Base-by-base conservation (phyloP, 768 basidiomycete species). In the Fomitopsis pulvina region DNA sequence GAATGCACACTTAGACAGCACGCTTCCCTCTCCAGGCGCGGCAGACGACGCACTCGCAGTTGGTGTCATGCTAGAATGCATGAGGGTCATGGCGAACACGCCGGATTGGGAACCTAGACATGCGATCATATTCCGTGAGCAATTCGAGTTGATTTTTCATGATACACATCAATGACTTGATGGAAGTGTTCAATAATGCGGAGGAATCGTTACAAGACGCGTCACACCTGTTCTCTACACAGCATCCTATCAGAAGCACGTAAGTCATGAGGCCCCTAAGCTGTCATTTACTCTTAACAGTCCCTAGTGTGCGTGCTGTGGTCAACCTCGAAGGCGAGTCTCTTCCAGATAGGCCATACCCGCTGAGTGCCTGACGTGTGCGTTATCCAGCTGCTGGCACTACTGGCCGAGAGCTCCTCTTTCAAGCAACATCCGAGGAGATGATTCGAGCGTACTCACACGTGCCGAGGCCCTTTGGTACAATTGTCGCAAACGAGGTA, bases 201-300 rank as follows among this genome's bases (percentile, higher is more conserved):
- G 94, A 98, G 66, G 94, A 98, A 63, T 91, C 87, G 1, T 69
- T 98, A 26, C 95, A 97, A 65, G 95, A 97, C 61, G 93, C 87
- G 0, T 93, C 91, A 0, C 94, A 98, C 67, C 72, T 96, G 3
- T 98, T 85, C 65, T 84, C 92, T 5, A 96, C 92, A 0, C 92
- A 95, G 60, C 92, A 96, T 63, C 81, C 80, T 14, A 74, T 74
- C 51, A 83, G 80, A 25, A 63, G 74, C 9, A 87, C 83, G 88
- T 87, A 48, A 58, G 84, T 71, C 28, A 22, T 14, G 12, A 24
- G 29, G 41, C n/a, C 26, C 32, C 10, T 51, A n/a, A 47, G 24
- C 54, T 42, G 41, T 16, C 18, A 46, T 30, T 16, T 38, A 21
- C 5, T 12, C 4, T 45, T 25, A 45, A 44, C 41, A 41, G 28